Base-by-base conservation (phyloP, 225 moss, liverwort and hornwort species). In the Anthoceros angustus region DNA sequence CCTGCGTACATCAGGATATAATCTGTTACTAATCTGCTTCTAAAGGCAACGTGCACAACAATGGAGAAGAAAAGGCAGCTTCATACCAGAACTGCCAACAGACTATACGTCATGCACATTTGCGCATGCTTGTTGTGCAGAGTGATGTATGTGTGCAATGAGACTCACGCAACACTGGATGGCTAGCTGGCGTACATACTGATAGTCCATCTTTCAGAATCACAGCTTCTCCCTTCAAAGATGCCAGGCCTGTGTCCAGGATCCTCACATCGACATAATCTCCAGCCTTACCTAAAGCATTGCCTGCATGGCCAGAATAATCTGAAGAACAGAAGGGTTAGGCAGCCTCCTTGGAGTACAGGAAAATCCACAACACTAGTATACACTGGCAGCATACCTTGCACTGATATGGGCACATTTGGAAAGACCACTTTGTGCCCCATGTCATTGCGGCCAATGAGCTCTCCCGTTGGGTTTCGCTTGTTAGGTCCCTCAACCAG, bases 401-500 rank as follows among this genome's bases (percentile, higher is more conserved):
- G 23, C 9, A 91, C 84, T 71, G 74, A 71, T 42, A 95, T 83
- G 11, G 82, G 80, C 48, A 72, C 62, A 43, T 84, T 91, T 0
- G 80, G 67, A 62, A 95, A 80, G 9, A 95, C 83, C 42, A 95
- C 95, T 23, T 82, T 80, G 72, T 95, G 95, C 9, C 95, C 95
- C 38, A 86, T 88, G 67, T 95, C 95, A 64, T 81, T 91, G 61
- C 83, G 81, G 39, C 95, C 95, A 64, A 88, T 84, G 62, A 88
- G 63, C 77, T 95, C 88, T 21, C 79, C 74, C 43, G 76, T 82
- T 0, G 82, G 90, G 61, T 88, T 87, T 68, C 95, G 84, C 74
- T 88, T 91, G 76, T 91, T 95, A 40, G 85, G 88, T 5, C 85
- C 95, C 46, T 95, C 91, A 43, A 95, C 85, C 25, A 95, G 84